Conservation (phyloP, 2,329 filamentous ascomycete species). For the Sordariomycetes sp. region DNA sequence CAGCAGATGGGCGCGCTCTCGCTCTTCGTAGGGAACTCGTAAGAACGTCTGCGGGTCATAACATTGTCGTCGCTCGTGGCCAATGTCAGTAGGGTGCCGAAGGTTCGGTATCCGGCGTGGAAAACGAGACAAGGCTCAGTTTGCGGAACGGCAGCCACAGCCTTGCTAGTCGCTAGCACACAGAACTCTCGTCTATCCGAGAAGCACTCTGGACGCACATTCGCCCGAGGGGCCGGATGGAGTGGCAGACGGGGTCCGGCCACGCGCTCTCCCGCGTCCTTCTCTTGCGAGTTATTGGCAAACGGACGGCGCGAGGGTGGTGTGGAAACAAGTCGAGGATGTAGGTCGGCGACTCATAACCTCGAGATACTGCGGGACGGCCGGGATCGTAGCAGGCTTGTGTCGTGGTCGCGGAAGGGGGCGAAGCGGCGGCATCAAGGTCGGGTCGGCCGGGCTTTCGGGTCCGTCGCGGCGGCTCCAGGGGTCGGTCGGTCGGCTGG, state of each 20-base stretch:
- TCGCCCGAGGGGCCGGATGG: background rate
- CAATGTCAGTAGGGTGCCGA: background rate
- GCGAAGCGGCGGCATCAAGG: background rate
- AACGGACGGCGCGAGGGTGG: background rate
- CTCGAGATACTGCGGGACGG: background rate
- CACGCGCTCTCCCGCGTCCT: background rate
- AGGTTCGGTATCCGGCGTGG: background rate
- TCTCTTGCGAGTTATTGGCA: background rate
- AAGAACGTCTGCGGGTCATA: slow-evolving; percentile 1
- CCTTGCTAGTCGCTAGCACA: background rate
- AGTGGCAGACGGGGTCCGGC: background rate
- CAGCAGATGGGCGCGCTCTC: background rate
- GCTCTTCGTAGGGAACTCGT: slow-evolving; percentile 2
- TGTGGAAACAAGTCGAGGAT: background rate
- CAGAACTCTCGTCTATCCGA: background rate
- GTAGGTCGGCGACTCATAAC: background rate
- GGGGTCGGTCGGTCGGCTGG: background rate
- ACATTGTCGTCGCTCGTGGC: slow-evolving; percentile 2
- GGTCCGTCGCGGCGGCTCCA: background rate
- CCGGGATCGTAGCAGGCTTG: background rate
- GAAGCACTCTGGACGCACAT: background rate
- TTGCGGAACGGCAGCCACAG: background rate
- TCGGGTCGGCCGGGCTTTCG: background rate
- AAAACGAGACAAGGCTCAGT: background rate
- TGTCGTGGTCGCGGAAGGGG: background rate